Evolutionary conservation across 2,329 filamentous ascomycete species (phyloP), one percentile per base, ranked within the genome.

Genomic region (Ustulina deusta): DNA sequence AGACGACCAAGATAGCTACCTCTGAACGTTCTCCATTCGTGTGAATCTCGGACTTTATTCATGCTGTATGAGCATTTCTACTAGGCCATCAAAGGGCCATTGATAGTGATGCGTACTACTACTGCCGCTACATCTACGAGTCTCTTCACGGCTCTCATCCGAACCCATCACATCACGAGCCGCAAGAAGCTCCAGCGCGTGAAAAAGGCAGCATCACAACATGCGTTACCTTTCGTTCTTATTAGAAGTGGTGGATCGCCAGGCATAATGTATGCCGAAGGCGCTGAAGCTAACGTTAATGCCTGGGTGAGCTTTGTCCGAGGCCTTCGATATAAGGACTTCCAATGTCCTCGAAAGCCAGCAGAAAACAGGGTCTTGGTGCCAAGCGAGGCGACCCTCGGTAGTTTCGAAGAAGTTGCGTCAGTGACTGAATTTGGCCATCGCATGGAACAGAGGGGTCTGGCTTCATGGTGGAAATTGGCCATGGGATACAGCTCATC

Each of bases 111-210:
- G 64, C 61, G 46, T 20, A 46, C n/a, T 17, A n/a, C 32, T 11
- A 60, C 27, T 20, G 27, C 29, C 3, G 29, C 61, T 20, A 54
- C 52, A 13, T 22, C 65, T 38, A 32, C 46, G 15, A 72, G 52
- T 27, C 69, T 78, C 29, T 83, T 78, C 69, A 80, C 79, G 75
- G 87, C 90, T 34, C 82, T 94, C 52, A 92, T 94, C 68, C 87
- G 91, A 60, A 94, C 92, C 0, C 92, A 94, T 73, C 92, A 94
- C 78, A 93, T 94, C 75, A 94, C 91, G 3, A 93, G 90, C 0
- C 89, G 91, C 71, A 93, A 93, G 77, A 94, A 94, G 76, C 79
- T 86, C 0, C 79, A 81, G 7, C 80, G 79, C 63, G 83, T 94
- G 25, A 87, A 84, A 58, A 90, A 91, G 77, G 88, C 89, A 1